A percentile compares a stretch with the other conserved stretches of the same genome.
Conservation (phyloP, 2,329 filamentous ascomycete species). For the Fusarium burgessii region DNA sequence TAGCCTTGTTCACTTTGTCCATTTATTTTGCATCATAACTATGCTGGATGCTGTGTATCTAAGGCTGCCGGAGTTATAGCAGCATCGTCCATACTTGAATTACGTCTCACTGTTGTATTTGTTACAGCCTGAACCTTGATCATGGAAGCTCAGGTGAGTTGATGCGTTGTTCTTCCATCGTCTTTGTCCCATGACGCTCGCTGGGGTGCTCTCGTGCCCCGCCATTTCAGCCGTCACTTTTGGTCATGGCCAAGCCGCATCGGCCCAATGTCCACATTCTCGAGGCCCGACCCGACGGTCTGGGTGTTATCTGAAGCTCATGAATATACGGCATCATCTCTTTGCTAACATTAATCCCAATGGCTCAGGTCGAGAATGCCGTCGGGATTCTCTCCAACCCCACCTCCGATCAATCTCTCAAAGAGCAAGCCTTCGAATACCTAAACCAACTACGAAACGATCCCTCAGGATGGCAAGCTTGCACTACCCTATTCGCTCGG, state of each 20-base stretch:
- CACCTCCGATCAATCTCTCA: slow-evolving; percentile 77
- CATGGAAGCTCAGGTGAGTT: slow-evolving; percentile 63
- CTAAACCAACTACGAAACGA: slow-evolving; percentile 83
- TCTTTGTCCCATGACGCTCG: slow-evolving; percentile 43
- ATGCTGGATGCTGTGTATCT: slow-evolving; percentile 58
- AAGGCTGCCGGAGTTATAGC: slow-evolving; percentile 60
- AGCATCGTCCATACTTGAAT: slow-evolving; percentile 49
- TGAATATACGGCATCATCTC: slow-evolving; percentile 1
- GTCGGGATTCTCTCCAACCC: slow-evolving; percentile 94
- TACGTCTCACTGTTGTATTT: slow-evolving; percentile 3
- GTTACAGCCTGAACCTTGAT: slow-evolving; percentile 46
- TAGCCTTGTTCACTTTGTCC: slow-evolving; percentile 54
- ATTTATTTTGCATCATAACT: slow-evolving; percentile 49
- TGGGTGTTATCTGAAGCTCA: slow-evolving; percentile 26
- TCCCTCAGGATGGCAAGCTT: slow-evolving; percentile 89
- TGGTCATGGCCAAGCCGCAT: slow-evolving; percentile 36
- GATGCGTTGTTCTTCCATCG: slow-evolving; percentile 21
- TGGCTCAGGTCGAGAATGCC: slow-evolving; percentile 84
- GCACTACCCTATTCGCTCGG: slow-evolving; percentile 86
- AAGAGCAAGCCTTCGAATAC: slow-evolving; percentile 85
- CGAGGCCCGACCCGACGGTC: slow-evolving; percentile 24
- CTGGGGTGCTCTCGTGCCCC: slow-evolving; percentile 45
- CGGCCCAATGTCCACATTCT: slow-evolving; percentile 37
- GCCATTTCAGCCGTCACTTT: slow-evolving; percentile 44
- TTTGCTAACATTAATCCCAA: slow-evolving; percentile 30